Evolutionary conservation across 106 monocot genomes (phyloP), one percentile per base, ranked within the genome.

Genomic region (Chionographis japonica): DNA sequence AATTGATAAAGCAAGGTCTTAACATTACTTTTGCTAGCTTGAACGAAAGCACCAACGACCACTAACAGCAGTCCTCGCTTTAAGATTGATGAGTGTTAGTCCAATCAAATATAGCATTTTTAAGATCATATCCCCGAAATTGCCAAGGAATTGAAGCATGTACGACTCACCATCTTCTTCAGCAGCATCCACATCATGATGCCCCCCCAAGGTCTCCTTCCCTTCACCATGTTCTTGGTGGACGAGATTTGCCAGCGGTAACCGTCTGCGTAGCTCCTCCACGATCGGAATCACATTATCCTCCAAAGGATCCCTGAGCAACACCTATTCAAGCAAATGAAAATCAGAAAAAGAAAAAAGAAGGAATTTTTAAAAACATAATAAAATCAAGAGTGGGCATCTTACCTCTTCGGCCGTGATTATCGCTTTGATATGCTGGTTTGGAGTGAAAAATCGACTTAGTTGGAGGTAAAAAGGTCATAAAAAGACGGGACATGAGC

Each of bases 351-450:
- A 3, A 6, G 18, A 40, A 39, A 55, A 62, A 50, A 6, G 59
- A 46, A 12, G 2, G 19, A n/a, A 19, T 18, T 40, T 37, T 53
- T 52, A 16, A 1, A 19, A 18, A 8, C 13, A 54, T 20, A n/a
- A 63, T 9, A 16, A 39, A 16, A 20, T 15, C 37, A 54, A 64
- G 12, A 55, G 65, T 10, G 37, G 70, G 49, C 13, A 36, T 17
- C 12, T 7, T 72, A 87, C 94, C 91, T 94, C 90, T 51, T 94
- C 81, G 1, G 94, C 85, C 35, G 94, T 95, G 18, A 95, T 86
- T 60, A 95, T 91, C 58, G 94, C 94, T 76, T 95, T 95, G 52
- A 95, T 91, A 58, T 95, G 91, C 95, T 95, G 95, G 27, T 55
- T 17, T 37, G 52, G 57, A 53, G 50, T 60, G 54, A n/a, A 61